Evolutionary conservation across 148 eudicot species (phyloP).

Genomic region (Rhododendron molle): DNA sequence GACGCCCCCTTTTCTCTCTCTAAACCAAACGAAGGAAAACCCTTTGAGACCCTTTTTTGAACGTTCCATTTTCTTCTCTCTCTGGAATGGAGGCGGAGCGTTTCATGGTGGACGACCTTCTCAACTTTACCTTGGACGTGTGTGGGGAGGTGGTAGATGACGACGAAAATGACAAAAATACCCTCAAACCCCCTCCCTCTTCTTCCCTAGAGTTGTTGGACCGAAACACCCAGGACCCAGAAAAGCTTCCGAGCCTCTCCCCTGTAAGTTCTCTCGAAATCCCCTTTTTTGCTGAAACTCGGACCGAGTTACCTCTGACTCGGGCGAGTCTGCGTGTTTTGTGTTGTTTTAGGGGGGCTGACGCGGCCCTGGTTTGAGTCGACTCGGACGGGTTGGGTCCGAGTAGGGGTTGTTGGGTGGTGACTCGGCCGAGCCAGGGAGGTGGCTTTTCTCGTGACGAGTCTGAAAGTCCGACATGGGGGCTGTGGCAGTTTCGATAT

Average conservation of each 20-base stretch:
- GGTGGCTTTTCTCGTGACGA: not conserved
- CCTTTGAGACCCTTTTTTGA: not conserved
- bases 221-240: slow-evolving; percentile 5
- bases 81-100: slow-evolving; percentile 24
- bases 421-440: not conserved
- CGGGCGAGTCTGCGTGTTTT: slow-evolving; percentile 1
- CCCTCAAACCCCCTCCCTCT: slow-evolving; percentile 21
- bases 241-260: slow-evolving; percentile 9
- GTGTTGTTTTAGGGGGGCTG: not conserved
- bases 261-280: slow-evolving; percentile 33
- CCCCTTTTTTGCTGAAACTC: too few species aligned
- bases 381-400: not conserved
- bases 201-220: not conserved
- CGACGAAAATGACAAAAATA: slow-evolving; percentile 19
- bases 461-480: not conserved
- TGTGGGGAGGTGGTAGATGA: slow-evolving; percentile 32
- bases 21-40: not conserved
- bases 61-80: not conserved
- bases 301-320: not conserved
- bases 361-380: not conserved
- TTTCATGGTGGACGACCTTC: slow-evolving; percentile 42
- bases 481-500: not conserved
- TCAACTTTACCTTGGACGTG: slow-evolving; percentile 46
- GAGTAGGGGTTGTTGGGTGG: not conserved
- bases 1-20: not conserved